These are phyloP conservation scores for Cyberlindnera japonica DNA, from an alignment of 805 yeast genomes.

Conservation along the genomic window DNA sequence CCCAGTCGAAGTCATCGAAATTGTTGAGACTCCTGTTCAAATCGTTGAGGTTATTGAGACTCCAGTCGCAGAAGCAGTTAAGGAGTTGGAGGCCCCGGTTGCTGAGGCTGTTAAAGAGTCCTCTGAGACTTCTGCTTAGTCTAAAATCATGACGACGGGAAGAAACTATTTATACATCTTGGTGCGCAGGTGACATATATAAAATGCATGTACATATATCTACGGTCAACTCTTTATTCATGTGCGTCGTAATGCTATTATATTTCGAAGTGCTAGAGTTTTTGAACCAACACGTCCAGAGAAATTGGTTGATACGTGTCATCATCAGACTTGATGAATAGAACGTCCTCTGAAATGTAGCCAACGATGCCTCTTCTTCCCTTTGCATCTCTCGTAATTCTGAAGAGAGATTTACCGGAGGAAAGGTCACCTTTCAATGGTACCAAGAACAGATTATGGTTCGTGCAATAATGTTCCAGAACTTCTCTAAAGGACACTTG, in stretches of 20 bases:
- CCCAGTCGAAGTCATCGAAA: neutral
- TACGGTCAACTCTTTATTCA: neutral
- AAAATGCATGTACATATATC: neutral
- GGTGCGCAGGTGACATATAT: too few species aligned
- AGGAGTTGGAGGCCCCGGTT: neutral
- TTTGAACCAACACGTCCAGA: conserved; percentile 21
- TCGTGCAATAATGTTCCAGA: conserved; percentile 55
- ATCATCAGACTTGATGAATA: conserved; percentile 42
- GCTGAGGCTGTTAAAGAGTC: neutral
- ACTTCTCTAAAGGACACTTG: conserved; percentile 59
- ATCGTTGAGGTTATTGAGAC: conserved; percentile 12
- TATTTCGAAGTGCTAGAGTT: neutral
- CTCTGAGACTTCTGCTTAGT: conserved; percentile 1
- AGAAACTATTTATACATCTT: too few species aligned
- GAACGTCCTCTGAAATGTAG: conserved; percentile 62
- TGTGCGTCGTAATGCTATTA: too few species aligned
- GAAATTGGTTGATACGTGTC: conserved; percentile 42
- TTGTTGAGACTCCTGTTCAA: conserved; percentile 17
- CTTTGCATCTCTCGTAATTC: conserved; percentile 32
- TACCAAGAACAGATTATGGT: conserved; percentile 36
- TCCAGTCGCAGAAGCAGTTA: neutral
- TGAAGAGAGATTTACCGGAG: conserved; percentile 43
- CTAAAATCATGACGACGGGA: too few species aligned
- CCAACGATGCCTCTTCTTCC: conserved; percentile 36
- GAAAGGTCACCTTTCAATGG: conserved; percentile 21